Conservation (phyloP, 1,284 basidiomycete genomes). For the Athelia sp. region DNA sequence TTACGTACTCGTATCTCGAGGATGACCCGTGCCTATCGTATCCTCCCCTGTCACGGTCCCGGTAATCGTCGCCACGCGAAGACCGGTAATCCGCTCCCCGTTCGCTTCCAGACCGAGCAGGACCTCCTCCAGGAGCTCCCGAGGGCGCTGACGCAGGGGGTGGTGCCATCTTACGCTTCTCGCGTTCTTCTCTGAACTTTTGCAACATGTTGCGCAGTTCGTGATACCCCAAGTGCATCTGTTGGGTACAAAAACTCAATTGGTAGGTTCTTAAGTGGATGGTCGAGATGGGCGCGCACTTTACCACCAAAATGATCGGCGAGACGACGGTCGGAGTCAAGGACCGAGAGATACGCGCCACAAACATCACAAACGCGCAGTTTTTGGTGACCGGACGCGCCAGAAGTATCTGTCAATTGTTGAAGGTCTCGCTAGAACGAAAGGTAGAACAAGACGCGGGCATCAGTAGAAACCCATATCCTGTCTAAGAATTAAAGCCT, state of each 20-base stretch:
- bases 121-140: conserved; percentile 23
- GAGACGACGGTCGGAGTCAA: conserved; percentile 97
- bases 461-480: background rate
- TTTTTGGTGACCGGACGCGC: conserved; percentile 98
- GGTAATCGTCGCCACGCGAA: conserved; percentile 52
- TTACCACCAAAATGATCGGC: conserved; percentile 99
- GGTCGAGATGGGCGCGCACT: conserved; percentile 40
- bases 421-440: conserved; percentile 79
- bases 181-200: conserved; percentile 84
- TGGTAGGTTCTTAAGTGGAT: conserved; percentile 15
- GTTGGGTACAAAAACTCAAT: conserved; percentile 8
- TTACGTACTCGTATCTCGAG: conserved; percentile 69
- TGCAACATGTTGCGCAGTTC: conserved; percentile 91
- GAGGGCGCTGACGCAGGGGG: conserved; percentile 27
- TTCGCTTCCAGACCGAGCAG: conserved; percentile 30
- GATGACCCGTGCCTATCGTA: conserved; percentile 63
- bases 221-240: conserved; percentile 99
- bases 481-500: conserved; percentile 19
- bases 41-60: conserved; percentile 61
- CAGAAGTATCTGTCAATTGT: conserved; percentile 95
- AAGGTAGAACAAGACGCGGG: conserved; percentile 5
- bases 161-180: conserved; percentile 69
- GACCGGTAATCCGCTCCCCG: conserved; percentile 47
- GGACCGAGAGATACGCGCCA: conserved; percentile 95
- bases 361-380: conserved; percentile 99